These are phyloP conservation scores for Aleurites moluccanus DNA, from an alignment of 441 rosid species.

Conservation along the genomic window DNA sequence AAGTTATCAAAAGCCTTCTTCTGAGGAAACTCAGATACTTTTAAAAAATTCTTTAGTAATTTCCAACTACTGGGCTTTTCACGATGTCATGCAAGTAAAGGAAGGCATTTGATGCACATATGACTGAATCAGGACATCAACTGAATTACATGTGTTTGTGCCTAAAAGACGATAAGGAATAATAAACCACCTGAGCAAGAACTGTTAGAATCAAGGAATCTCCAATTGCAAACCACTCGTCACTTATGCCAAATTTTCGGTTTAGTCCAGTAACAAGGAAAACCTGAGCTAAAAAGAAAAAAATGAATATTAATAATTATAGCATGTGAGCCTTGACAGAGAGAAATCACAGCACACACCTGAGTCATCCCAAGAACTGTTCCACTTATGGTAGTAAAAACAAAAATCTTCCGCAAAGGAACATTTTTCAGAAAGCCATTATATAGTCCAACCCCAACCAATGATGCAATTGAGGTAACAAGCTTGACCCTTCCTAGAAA, in stretches of 20 bases:
- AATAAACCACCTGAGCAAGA: slow-evolving; percentile 72
- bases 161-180: not conserved
- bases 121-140: not conserved
- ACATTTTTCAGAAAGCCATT: slow-evolving; percentile 88
- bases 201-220: slow-evolving; percentile 91
- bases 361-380: slow-evolving; percentile 95
- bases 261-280: slow-evolving; percentile 88
- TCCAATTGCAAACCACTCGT: slow-evolving; percentile 97
- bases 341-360: slow-evolving; percentile 41
- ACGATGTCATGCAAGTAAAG: not conserved
- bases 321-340: slow-evolving; percentile 10
- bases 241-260: slow-evolving; percentile 79
- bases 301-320: not conserved
- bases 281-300: slow-evolving; percentile 49
- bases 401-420: slow-evolving; percentile 75
- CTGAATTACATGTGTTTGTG: not conserved
- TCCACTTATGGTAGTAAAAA: slow-evolving; percentile 69
- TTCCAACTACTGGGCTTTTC: not conserved
- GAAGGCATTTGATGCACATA: not conserved
- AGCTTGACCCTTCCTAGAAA: slow-evolving; percentile 93
- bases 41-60: not conserved
- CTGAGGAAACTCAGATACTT: not conserved
- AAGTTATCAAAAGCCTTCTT: not conserved
- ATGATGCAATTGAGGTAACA: slow-evolving; percentile 88
- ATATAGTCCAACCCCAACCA: slow-evolving; percentile 86